Base-by-base conservation (phyloP, 805 yeast species). In the Teunomyces tritomae region DNA sequence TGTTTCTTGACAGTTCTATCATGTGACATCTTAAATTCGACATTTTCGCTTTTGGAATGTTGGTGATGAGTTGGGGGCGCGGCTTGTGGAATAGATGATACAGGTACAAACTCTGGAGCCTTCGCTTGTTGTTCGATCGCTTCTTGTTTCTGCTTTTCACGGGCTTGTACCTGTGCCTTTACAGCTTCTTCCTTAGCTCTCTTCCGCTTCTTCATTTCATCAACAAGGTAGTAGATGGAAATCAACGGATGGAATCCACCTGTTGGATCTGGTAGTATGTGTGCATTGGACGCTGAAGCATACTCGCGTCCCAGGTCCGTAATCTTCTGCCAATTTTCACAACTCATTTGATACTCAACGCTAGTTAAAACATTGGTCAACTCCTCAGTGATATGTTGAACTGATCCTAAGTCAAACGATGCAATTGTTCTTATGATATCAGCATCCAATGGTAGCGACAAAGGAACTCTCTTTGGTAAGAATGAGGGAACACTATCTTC, bases 171-270 rank as follows among this genome's bases (percentile, higher is more conserved):
- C 47, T 61, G 68, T 30, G 62, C 61, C 56, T 50, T 71, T 45
- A 64, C 57, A 2, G 76, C 71, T 53, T 73, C 78, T 45, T 77
- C 81, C 65, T 85, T 83, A 5, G 83, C 81, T 54, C 68, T 71
- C 67, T 84, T 85, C 47, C 96, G 78, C 59, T 79, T 82, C 52
- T 77, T 62, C 85, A 89, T 87, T 68, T 94, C 99, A 45, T 82
- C 84, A 13, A 90, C 96, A 53, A 94, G 75, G 60, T 81, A 85
- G 63, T 94, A 94, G 33, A 92, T 85, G 5, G 96, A 89, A 9
- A 92, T 70, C 53, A 91, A 74, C 0, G 99, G 98, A 67, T 91
- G 96, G 64, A 79, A 91, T 1, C 91, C 92, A 46, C 79, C 75
- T 0, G 96, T 87, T 11, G 98, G 97, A 65, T 89, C 94, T 1